Base-by-base conservation (phyloP, 2,329 filamentous ascomycete genomes). In the Diaporthe helianthi region DNA sequence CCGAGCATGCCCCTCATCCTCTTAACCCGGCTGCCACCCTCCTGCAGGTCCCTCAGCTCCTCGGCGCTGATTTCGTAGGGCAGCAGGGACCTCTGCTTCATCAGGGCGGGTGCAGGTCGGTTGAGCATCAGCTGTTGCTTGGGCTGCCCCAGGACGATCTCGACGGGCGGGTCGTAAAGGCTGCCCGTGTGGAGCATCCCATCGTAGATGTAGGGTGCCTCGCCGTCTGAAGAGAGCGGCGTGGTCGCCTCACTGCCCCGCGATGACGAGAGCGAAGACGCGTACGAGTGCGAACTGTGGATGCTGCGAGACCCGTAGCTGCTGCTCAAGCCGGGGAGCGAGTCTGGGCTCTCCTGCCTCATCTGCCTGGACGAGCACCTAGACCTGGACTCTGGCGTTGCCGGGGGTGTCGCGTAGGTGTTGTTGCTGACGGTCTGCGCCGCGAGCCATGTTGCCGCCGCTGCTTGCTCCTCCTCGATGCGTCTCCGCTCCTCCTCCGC, bases 21-120 rank as follows among this genome's bases (percentile, higher is more conserved):
- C 69, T 78, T 78, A 26, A 81, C 81, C 64, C 85, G 83, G 80
- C 86, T 86, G 54, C 79, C 77, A 49, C 78, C 80, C 60, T 86
- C 82, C 71, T 86, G 83, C 53, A 86, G 76, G 68, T 83, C 81
- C 71, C 82, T 81, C 70, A 87, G 81, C 70, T 87, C 83, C 31
- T 88, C 85, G 41, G 79, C 75, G 71, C 82, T 83, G 73, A 87
- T 86, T 78, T 88, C 86, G 77, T 87, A 88, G 7, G 86, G 84
- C 5, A 88, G 83, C 72, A 84, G 74, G 2, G 69, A 69, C 63
- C 58, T 69, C 66, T 74, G 72, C 72, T 76, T 74, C 60, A 41
- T 65, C 71, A 71, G 61, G 29, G 58, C 58, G 19, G 55, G 64
- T 22, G 65, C 63, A 12, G 54, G 61, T 55, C 53, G 67, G 13